Percentiles rank a stretch among this genome's conserved stretches.
Conservation (phyloP, 306 rosid genomes). For the Vachellia collinsii region DNA sequence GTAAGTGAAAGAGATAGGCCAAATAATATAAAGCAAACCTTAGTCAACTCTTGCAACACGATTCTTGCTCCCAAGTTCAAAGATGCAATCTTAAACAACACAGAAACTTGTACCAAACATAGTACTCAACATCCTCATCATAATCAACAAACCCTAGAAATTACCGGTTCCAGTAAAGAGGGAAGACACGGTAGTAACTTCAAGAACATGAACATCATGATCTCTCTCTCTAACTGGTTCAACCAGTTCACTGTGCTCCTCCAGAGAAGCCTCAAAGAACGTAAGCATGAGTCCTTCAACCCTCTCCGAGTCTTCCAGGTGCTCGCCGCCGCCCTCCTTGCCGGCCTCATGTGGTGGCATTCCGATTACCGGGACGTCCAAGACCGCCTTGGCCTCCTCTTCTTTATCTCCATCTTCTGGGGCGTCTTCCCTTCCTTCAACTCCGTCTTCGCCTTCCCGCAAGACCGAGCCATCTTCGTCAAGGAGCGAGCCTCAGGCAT, state of each 20-base stretch:
- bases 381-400: conserved; percentile 89
- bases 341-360: conserved; percentile 98
- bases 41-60: conserved; percentile 74
- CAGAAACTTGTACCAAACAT: conserved; percentile 51
- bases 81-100: conserved; percentile 48
- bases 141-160: conserved; percentile 12
- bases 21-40: conserved; percentile 63
- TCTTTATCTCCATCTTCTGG: conserved; percentile 93
- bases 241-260: conserved; percentile 69
- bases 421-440: conserved; percentile 92
- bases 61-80: conserved; percentile 71
- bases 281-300: conserved; percentile 84
- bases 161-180: conserved; percentile 34
- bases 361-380: conserved; percentile 68
- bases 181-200: background rate
- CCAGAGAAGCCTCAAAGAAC: conserved; percentile 86
- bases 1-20: conserved; percentile 63
- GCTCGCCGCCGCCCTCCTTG: conserved; percentile 63
- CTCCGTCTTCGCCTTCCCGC: conserved; percentile 84
- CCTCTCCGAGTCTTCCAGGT: conserved; percentile 76
- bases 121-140: background rate
- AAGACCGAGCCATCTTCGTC: conserved; percentile 76
- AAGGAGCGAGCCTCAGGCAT: conserved; percentile 87
- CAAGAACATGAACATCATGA: conserved; percentile 18
- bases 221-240: conserved; percentile 62